Evolutionary conservation across 2,329 filamentous ascomycete genomes (phyloP).

Genomic region (Corinectria fuckeliana): DNA sequence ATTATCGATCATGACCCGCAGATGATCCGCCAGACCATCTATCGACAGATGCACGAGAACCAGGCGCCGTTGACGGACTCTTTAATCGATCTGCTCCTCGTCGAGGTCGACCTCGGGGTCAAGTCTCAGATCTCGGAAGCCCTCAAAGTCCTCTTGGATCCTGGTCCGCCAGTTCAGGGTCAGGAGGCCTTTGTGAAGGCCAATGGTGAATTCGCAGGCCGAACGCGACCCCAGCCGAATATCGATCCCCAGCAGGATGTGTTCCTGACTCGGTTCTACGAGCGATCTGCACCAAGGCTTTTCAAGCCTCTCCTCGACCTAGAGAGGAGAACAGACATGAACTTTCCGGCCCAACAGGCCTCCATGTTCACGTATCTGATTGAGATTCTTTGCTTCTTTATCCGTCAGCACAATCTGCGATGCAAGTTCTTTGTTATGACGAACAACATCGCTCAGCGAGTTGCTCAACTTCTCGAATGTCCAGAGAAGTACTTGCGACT

Average conservation of each 20-base stretch:
- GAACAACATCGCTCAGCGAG: conserved; percentile 77
- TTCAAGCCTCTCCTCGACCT: conserved; percentile 88
- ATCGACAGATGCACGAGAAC: conserved; percentile 89
- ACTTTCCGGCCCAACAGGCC: conserved; percentile 81
- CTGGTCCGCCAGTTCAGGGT: conserved; percentile 52
- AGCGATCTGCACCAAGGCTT: conserved; percentile 81
- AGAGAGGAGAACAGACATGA: conserved; percentile 70
- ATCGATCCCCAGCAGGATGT: conserved; percentile 79
- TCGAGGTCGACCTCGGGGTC: conserved; percentile 91
- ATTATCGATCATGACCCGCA: conserved; percentile 95
- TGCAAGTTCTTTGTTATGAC: conserved; percentile 88
- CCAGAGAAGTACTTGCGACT: conserved; percentile 93
- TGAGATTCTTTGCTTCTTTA: conserved; percentile 92
- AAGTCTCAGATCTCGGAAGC: conserved; percentile 96
- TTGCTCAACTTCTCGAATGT: conserved; percentile 81
- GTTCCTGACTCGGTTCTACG: conserved; percentile 89
- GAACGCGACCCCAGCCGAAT: conserved; percentile 60
- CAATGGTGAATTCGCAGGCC: conserved; percentile 72
- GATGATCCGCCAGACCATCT: conserved; percentile 92
- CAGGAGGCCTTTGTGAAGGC: conserved; percentile 66
- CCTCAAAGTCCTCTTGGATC: conserved; percentile 92
- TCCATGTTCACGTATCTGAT: conserved; percentile 91
- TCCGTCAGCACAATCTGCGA: conserved; percentile 84
- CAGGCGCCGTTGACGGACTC: conserved; percentile 87
- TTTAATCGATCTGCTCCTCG: conserved; percentile 86